These are phyloP conservation scores for Boehmeria nivea DNA, from an alignment of 306 rosid genomes.

Conservation along the genomic window DNA sequence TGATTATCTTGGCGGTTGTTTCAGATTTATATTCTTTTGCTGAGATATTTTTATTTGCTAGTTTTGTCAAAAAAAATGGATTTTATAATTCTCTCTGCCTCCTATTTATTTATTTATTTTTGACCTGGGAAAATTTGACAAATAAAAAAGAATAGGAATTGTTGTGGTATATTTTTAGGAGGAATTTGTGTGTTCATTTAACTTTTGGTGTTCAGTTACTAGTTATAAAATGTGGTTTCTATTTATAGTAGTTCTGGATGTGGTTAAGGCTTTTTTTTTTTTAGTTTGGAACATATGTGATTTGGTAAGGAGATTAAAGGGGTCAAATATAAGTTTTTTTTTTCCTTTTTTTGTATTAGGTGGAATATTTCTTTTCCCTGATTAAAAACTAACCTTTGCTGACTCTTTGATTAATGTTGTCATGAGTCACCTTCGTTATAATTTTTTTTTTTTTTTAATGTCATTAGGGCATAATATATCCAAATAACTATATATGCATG, in stretches of 20 bases:
- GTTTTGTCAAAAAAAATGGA: constrained; percentile 5
- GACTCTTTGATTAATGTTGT: not conserved
- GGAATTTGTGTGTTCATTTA: not conserved
- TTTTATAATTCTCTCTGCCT: not conserved
- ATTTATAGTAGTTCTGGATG: not conserved
- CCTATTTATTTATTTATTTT: too few species aligned
- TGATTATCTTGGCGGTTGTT: not conserved
- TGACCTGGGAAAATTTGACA: too few species aligned
- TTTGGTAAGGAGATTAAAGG: not conserved
- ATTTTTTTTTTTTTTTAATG: too few species aligned
- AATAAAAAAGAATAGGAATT: too few species aligned
- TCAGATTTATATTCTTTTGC: too few species aligned
- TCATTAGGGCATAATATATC: too few species aligned
- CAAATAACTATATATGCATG: too few species aligned
- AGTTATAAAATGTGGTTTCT: not conserved
- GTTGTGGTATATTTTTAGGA: not conserved
- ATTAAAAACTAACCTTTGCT: not conserved
- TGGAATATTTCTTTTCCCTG: not conserved
- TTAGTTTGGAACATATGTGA: not conserved
- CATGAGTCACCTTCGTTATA: too few species aligned
- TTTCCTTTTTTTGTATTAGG: not conserved
- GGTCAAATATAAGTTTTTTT: not conserved
- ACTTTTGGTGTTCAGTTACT: too few species aligned
- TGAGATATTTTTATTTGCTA: not conserved
- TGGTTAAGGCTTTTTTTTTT: not conserved